These are phyloP conservation scores for Taiozyma sp. DNA, from an alignment of 1,139 yeast genomes.

Conservation along the genomic window DNA sequence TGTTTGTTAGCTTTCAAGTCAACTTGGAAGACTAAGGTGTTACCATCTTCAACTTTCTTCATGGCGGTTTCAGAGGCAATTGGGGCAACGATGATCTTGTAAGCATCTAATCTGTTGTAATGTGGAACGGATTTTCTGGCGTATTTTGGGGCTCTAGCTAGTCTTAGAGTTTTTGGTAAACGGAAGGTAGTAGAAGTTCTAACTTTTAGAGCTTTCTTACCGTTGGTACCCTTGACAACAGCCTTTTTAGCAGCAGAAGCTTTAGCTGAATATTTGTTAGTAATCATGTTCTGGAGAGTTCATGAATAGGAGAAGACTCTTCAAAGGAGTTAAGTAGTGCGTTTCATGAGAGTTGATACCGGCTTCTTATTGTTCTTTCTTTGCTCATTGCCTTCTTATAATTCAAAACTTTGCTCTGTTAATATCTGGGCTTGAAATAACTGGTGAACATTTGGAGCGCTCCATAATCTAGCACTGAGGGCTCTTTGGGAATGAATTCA, in stretches of 20 bases:
- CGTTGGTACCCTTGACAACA: conserved; percentile 96
- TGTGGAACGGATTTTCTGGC: conserved; percentile 96
- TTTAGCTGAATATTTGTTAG: conserved; percentile 42
- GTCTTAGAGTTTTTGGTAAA: conserved; percentile 95
- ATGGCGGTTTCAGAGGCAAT: conserved; percentile 98
- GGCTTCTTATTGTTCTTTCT: neutral
- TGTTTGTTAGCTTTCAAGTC: conserved; percentile 95
- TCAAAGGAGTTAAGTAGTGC: neutral
- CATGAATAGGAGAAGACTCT: neutral
- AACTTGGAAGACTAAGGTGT: conserved; percentile 98
- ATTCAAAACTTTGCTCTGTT: too few species aligned
- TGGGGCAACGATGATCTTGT: conserved; percentile 93
- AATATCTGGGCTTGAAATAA: neutral
- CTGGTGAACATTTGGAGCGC: neutral
- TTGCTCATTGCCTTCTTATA: too few species aligned
- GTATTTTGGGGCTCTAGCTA: conserved; percentile 93
- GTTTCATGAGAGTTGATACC: neutral
- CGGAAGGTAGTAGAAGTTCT: conserved; percentile 96
- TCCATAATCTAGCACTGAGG: neutral
- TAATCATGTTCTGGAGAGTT: conserved; percentile 3
- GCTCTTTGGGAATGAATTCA: neutral
- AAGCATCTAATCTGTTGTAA: conserved; percentile 94
- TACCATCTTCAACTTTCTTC: conserved; percentile 99
- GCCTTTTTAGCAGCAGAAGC: conserved; percentile 99
- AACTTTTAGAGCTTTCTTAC: conserved; percentile 86